Evolutionary conservation across 192 early-diverging fungal species (phyloP).

Genomic region (Gaertneriomyces sp.): DNA sequence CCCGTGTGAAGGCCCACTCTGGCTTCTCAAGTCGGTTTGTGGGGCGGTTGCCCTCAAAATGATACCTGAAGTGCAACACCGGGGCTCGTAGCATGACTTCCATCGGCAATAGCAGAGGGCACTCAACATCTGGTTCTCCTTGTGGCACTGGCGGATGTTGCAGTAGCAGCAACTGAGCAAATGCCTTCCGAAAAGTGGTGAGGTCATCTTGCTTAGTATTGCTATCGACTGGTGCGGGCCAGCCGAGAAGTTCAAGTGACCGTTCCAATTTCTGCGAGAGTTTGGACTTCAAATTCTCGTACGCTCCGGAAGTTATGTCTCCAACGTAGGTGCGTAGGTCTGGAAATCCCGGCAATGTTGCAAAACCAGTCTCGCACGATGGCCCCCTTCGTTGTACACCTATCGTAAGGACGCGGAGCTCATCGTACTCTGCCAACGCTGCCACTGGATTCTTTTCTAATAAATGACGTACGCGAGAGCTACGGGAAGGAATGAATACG

Average conservation of each 20-base stretch:
- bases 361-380: too few species aligned
- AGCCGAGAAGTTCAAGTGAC: slow-evolving; percentile 19
- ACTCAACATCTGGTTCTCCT: neutral
- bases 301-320: neutral
- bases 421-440: slow-evolving; percentile 19
- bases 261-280: slow-evolving; percentile 25
- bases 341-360: neutral
- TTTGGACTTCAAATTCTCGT: slow-evolving; percentile 6
- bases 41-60: slow-evolving; percentile 26
- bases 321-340: slow-evolving; percentile 8
- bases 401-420: slow-evolving; percentile 8
- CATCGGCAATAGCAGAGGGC: slow-evolving; percentile 12
- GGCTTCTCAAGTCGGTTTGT: slow-evolving; percentile 37
- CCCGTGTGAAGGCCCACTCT: slow-evolving; percentile 30
- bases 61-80: slow-evolving; percentile 33
- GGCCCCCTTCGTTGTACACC: neutral
- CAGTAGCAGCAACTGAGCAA: slow-evolving; percentile 20
- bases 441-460: neutral
- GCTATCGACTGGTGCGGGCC: slow-evolving; percentile 20
- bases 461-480: slow-evolving; percentile 1
- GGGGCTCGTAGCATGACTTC: slow-evolving; percentile 27
- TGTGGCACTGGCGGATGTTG: slow-evolving; percentile 14
- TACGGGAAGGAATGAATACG: neutral
- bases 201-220: neutral
- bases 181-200: slow-evolving; percentile 14